Evolutionary conservation across 2,329 filamentous ascomycete genomes (phyloP).

Genomic region (Fonsecaea nubica): DNA sequence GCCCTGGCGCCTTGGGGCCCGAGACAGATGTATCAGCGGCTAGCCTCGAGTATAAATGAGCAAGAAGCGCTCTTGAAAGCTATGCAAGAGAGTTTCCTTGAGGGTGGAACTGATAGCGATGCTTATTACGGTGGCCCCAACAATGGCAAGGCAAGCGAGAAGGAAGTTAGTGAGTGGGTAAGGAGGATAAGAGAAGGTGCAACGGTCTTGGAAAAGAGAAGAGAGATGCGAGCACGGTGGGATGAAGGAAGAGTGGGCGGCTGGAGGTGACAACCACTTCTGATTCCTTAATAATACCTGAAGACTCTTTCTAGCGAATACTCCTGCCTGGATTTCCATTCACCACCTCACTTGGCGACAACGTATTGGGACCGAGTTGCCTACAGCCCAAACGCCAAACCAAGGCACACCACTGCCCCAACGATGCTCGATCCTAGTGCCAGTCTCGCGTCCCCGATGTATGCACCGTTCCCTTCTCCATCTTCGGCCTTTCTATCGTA

Average conservation of each 20-base stretch:
- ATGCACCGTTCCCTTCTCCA: conserved; percentile 1
- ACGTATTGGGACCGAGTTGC: neutral
- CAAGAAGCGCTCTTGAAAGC: conserved; percentile 81
- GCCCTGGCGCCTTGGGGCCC: conserved; percentile 85
- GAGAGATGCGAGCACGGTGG: conserved; percentile 90
- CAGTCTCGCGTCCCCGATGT: neutral
- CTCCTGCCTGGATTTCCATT: conserved; percentile 6
- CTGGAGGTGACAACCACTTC: conserved; percentile 71
- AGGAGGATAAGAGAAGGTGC: conserved; percentile 79
- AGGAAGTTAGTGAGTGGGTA: conserved; percentile 86
- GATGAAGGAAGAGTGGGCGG: conserved; percentile 94
- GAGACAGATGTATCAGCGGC: conserved; percentile 80
- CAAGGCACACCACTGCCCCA: conserved; percentile 21
- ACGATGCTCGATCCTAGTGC: conserved; percentile 20
- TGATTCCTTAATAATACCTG: conserved; percentile 17
- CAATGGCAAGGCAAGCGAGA: conserved; percentile 68
- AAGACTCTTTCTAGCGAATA: conserved; percentile 15
- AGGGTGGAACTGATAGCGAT: conserved; percentile 55
- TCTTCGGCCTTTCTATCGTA: neutral
- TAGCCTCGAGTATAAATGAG: conserved; percentile 78
- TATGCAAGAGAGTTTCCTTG: conserved; percentile 91
- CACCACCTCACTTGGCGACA: neutral
- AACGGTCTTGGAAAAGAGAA: conserved; percentile 76
- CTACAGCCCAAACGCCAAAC: conserved; percentile 17
- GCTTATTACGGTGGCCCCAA: conserved; percentile 51